A percentile compares a stretch with the other conserved stretches of the same genome.
These are phyloP conservation scores for Ceratocystis smalleyi DNA, from an alignment of 2,329 filamentous ascomycete genomes.

Conservation along the genomic window DNA sequence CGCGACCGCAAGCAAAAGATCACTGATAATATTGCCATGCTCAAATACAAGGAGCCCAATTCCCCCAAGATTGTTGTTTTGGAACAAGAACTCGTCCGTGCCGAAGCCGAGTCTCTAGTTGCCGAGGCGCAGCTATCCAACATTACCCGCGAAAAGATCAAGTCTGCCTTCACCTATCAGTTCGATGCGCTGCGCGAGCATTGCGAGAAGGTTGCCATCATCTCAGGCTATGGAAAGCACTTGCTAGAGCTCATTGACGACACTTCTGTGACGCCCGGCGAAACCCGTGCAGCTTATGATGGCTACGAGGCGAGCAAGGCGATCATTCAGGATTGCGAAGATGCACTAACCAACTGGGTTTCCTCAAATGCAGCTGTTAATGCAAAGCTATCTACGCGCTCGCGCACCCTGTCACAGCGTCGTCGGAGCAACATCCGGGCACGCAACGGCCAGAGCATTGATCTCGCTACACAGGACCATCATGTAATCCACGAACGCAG, in stretches of 20 bases:
- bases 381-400: slow-evolving; percentile 72
- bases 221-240: slow-evolving; percentile 95
- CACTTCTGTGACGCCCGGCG: slow-evolving; percentile 88
- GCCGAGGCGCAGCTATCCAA: slow-evolving; percentile 97
- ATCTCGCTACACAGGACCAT: slow-evolving; percentile 69
- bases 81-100: slow-evolving; percentile 94
- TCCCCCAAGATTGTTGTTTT: slow-evolving; percentile 94
- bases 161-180: slow-evolving; percentile 94
- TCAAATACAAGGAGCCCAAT: slow-evolving; percentile 99
- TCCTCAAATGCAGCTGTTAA: slow-evolving; percentile 75
- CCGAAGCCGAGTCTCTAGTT: slow-evolving; percentile 96
- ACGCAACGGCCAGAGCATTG: slow-evolving; percentile 53
- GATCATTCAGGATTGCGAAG: slow-evolving; percentile 98
- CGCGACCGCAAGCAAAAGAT: slow-evolving; percentile 99
- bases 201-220: slow-evolving; percentile 95
- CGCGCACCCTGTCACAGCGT: slow-evolving; percentile 75
- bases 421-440: slow-evolving; percentile 56
- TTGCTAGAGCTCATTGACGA: slow-evolving; percentile 94
- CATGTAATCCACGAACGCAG: slow-evolving; percentile 57
- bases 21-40: slow-evolving; percentile 92
- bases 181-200: slow-evolving; percentile 96
- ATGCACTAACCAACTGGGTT: slow-evolving; percentile 94
- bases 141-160: slow-evolving; percentile 98
- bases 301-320: slow-evolving; percentile 97
- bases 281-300: slow-evolving; percentile 90